Conservation (phyloP, 2,329 filamentous ascomycete species). For the Stromatinia cepivora region DNA sequence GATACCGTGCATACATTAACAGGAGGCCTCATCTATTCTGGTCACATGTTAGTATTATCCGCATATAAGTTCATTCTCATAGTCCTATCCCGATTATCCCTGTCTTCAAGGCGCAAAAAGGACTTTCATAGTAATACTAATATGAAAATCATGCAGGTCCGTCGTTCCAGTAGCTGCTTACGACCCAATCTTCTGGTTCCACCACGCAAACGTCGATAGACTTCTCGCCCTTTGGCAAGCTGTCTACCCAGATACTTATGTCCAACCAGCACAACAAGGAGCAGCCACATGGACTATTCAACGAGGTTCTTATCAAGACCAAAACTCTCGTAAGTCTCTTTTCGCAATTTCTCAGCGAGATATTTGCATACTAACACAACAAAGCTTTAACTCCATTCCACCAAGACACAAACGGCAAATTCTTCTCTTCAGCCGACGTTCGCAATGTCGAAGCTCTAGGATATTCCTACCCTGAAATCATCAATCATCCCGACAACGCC, state of each 20-base stretch:
- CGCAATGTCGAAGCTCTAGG: conserved; percentile 51
- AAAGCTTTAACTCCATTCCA: conserved; percentile 61
- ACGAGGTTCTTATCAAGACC: conserved; percentile 29
- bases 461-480: conserved; percentile 68
- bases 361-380: not conserved
- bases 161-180: conserved; percentile 70
- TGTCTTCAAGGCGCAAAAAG: not conserved
- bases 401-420: conserved; percentile 37
- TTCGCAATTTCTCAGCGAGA: too few relatives aligned
- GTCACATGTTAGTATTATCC: conserved; percentile 23
- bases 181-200: conserved; percentile 58
- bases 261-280: conserved; percentile 54
- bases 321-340: conserved; percentile 16
- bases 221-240: conserved; percentile 75
- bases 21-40: not conserved
- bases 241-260: conserved; percentile 66
- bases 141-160: not conserved
- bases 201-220: conserved; percentile 64
- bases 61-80: not conserved
- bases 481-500: conserved; percentile 10
- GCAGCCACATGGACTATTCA: conserved; percentile 61
- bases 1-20: conserved; percentile 11
- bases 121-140: not conserved
- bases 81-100: not conserved
- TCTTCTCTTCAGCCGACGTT: conserved; percentile 14